Conservation (phyloP, 768 basidiomycete species). For the Multifurca ochricompacta region DNA sequence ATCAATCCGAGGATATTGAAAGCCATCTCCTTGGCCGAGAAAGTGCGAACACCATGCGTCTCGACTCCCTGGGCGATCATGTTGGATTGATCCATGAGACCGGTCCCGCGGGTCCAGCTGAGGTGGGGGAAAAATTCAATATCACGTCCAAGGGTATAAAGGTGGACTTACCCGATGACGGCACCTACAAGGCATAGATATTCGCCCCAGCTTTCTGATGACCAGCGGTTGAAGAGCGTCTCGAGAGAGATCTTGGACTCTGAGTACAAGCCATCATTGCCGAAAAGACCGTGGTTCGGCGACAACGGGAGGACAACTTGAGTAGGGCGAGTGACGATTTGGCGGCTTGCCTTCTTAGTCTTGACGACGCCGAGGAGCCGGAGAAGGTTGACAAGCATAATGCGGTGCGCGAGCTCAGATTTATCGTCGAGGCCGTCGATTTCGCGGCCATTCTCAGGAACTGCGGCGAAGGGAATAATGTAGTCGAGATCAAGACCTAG, state of each 20-base stretch:
- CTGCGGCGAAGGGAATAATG: slow-evolving; percentile 95
- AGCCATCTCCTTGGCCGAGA: slow-evolving; percentile 99
- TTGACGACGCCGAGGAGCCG: slow-evolving; percentile 97
- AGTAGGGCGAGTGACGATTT: slow-evolving; percentile 95
- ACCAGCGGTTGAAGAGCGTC: slow-evolving; percentile 97
- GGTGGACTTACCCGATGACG: slow-evolving; percentile 77
- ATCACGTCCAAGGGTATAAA: neutral
- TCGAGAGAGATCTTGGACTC: slow-evolving; percentile 98
- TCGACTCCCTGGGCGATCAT: slow-evolving; percentile 93
- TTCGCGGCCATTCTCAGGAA: slow-evolving; percentile 97
- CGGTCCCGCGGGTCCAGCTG: slow-evolving; percentile 97
- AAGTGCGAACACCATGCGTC: slow-evolving; percentile 88
- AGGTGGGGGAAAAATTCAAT: slow-evolving; percentile 8
- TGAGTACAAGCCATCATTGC: slow-evolving; percentile 95
- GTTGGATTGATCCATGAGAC: slow-evolving; percentile 93
- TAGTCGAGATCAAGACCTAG: slow-evolving; percentile 97
- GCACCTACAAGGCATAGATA: slow-evolving; percentile 97
- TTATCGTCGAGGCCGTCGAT: slow-evolving; percentile 96
- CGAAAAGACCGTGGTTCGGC: slow-evolving; percentile 96
- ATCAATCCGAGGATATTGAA: slow-evolving; percentile 99
- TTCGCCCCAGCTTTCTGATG: slow-evolving; percentile 97
- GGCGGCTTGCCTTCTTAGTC: slow-evolving; percentile 93
- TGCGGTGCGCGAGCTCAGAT: slow-evolving; percentile 95
- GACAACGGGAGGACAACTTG: slow-evolving; percentile 97
- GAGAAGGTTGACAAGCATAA: slow-evolving; percentile 96